These are phyloP conservation scores for Fusarium fracticaudum DNA, from an alignment of 2,329 filamentous ascomycete genomes.

Conservation along the genomic window DNA sequence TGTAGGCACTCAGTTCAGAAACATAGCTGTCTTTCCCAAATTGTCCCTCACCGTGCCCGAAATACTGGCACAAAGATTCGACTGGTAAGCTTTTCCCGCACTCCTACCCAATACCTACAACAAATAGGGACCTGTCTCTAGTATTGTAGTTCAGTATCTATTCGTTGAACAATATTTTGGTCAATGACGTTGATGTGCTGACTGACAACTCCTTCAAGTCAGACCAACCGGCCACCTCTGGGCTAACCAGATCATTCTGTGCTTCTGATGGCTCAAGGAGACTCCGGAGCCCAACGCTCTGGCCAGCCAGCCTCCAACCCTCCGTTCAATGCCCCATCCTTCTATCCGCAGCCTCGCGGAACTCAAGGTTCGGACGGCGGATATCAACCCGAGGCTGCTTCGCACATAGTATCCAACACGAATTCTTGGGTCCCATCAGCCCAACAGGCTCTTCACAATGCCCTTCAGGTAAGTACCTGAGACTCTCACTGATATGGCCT, in stretches of 20 bases:
- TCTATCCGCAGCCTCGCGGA: constrained; percentile 1
- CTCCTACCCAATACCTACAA: not conserved
- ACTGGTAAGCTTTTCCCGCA: constrained; percentile 11
- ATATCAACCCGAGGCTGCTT: not conserved
- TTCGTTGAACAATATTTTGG: not conserved
- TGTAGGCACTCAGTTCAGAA: not conserved
- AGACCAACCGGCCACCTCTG: not conserved
- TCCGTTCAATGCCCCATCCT: not conserved
- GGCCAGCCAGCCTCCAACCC: constrained; percentile 18
- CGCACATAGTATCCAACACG: constrained; percentile 1
- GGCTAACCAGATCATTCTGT: not conserved
- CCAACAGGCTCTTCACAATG: constrained; percentile 36
- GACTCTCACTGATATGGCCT: not conserved
- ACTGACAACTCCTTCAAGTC: constrained; percentile 13
- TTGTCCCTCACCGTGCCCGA: constrained; percentile 1
- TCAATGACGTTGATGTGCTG: not conserved
- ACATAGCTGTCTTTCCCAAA: constrained; percentile 5
- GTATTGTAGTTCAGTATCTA: not conserved
- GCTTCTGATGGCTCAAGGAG: not conserved
- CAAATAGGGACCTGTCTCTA: not conserved
- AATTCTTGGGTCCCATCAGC: constrained; percentile 40
- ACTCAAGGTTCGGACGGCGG: not conserved
- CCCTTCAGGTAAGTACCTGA: constrained; percentile 26
- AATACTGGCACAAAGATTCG: not conserved
- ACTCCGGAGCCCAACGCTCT: not conserved